Base-by-base conservation (phyloP, 169 alveolate genomes). In the Cryptosporidium baileyi region DNA sequence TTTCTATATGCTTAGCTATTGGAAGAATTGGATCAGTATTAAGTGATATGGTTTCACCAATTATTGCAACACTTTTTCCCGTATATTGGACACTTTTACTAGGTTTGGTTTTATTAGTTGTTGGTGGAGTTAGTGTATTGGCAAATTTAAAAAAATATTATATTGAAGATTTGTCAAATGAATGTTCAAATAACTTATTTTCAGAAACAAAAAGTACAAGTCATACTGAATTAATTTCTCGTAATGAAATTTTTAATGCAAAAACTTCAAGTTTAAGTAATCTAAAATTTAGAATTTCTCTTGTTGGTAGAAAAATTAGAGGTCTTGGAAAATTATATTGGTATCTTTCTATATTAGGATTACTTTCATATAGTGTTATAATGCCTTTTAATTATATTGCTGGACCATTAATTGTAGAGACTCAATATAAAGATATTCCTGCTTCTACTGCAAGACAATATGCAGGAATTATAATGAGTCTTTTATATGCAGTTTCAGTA, bases 351-450 rank as follows among this genome's bases (percentile, higher is more conserved):
- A 52, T 74, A 13, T 32, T 74, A 47, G 85, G 85, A 22, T 17
- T 74, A 22, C 26, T 74, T 6, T 74, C 85, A 28, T 74, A 74
- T 41, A 74, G 85, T 41, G 85, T 74, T 22, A 74, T 74, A 36
- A 74, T 74, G 85, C 85, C 85, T 17, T 74, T 74, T 57, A 74
- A 74, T 41, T 74, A 74, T 5, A 74, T 74, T 38, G 85, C 85
- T n/a, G 85, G 85, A 22, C 85, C 85, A 32, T 26, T 74, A 57
- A 74, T 74, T 11, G 85, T 74, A 22, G 85, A 74, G 43, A 74
- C 85, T 38, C 65, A 57, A 36, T 74, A 74, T 19, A 74, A 74
- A 19, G 85, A 74, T 57, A 74, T 74, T 28, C 67, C 85, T 7
- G 41, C 85, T n/a, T 51, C 67, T 24, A 74, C 85, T 22, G 85